These are phyloP conservation scores for Saccharum officinarum DNA, from an alignment of 176 grass and related monocot genomes.

Conservation along the genomic window DNA sequence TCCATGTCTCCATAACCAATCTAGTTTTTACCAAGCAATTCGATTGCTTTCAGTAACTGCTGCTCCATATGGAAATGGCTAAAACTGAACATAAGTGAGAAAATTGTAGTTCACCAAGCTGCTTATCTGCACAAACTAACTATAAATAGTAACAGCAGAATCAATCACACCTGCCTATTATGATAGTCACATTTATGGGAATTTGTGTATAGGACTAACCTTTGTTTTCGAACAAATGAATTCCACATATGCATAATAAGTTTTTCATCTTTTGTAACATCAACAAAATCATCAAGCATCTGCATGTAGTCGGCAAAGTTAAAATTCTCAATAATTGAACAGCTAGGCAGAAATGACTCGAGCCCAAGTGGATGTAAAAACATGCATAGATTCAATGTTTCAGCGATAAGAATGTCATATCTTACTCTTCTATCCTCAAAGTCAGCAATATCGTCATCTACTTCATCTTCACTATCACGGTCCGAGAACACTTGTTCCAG, in stretches of 20 bases:
- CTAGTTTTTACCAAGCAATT: neutral
- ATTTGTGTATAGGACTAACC: constrained; percentile 44
- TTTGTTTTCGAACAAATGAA: constrained; percentile 98
- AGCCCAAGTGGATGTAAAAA: constrained; percentile 1
- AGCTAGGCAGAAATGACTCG: constrained; percentile 14
- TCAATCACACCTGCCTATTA: neutral
- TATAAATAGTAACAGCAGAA: constrained; percentile 3
- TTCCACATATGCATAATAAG: constrained; percentile 99
- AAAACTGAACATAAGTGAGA: neutral
- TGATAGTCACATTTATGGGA: neutral
- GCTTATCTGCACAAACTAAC: neutral
- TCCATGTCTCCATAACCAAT: neutral
- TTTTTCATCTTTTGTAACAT: constrained; percentile 96
- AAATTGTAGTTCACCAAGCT: neutral
- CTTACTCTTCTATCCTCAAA: constrained; percentile 95
- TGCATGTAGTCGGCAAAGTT: constrained; percentile 31
- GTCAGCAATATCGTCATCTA: constrained; percentile 94
- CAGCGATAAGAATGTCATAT: constrained; percentile 29
- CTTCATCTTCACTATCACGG: constrained; percentile 95
- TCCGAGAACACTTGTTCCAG: constrained; percentile 91
- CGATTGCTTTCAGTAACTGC: neutral
- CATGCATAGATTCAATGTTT: constrained; percentile 11
- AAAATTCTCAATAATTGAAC: constrained; percentile 21
- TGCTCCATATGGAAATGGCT: neutral
- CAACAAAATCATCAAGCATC: constrained; percentile 99